Evolutionary conservation across 129 eudicot genomes (phyloP).

Genomic region (Escallonia rubra): DNA sequence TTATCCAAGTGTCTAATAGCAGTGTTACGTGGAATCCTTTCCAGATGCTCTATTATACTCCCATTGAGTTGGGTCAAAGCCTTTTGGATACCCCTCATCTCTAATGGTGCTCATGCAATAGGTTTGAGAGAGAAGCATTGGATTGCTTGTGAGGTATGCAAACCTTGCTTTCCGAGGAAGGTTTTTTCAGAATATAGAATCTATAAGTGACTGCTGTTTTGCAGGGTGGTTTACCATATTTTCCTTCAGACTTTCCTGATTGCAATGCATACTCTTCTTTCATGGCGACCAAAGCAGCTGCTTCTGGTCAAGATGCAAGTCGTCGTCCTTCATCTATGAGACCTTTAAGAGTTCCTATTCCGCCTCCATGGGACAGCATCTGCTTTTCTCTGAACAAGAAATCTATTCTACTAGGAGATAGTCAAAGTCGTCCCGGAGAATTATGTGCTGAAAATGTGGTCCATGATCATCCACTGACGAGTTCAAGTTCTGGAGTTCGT

Average conservation of each 20-base stretch:
- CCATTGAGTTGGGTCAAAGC: conserved; percentile 86
- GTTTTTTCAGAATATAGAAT: not conserved
- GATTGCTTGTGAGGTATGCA: conserved; percentile 82
- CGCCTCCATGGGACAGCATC: conserved; percentile 78
- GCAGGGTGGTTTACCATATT: conserved; percentile 71
- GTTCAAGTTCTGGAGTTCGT: not conserved
- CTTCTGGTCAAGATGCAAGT: conserved; percentile 25
- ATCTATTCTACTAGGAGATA: conserved; percentile 14
- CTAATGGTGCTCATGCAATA: conserved; percentile 73
- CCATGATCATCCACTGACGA: conserved; percentile 1
- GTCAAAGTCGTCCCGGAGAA: conserved; percentile 13
- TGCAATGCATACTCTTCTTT: conserved; percentile 50
- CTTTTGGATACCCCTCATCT: conserved; percentile 75
- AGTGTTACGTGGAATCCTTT: conserved; percentile 1
- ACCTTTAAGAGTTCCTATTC: conserved; percentile 48
- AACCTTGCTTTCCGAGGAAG: not conserved
- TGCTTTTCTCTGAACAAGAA: conserved; percentile 12
- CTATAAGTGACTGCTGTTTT: conserved; percentile 1
- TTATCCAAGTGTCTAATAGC: conserved; percentile 6
- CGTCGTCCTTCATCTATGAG: conserved; percentile 53
- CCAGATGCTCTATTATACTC: conserved; percentile 79
- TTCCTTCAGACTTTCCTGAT: conserved; percentile 87
- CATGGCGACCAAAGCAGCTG: conserved; percentile 47
- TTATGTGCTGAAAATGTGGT: conserved; percentile 14
- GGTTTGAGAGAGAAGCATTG: conserved; percentile 94